phyloP scores from a whole-genome alignment of 495 filamentous ascomycete genomes.

The Aspergillus bridgeri region DNA sequence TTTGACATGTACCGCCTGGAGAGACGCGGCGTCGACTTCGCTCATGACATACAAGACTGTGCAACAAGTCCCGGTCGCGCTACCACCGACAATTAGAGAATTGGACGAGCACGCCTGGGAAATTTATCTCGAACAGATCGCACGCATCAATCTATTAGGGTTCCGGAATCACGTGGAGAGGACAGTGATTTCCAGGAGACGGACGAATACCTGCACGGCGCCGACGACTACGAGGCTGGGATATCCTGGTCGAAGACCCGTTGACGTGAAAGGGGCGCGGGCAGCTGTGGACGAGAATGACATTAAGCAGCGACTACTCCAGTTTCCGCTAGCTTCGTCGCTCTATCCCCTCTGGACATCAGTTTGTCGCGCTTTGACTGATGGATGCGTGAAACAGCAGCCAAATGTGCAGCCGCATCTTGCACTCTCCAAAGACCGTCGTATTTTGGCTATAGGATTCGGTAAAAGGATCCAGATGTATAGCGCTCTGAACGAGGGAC shows the following conservation, averaged over 20 bases:
- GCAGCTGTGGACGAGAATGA: conserved; percentile 6
- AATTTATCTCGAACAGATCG: conserved; percentile 12
- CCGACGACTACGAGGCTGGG: conserved; percentile 1
- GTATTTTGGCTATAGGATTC: conserved; percentile 15
- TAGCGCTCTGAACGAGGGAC: neutral
- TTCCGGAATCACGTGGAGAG: conserved; percentile 9
- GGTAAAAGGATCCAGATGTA: conserved; percentile 21
- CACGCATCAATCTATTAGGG: conserved; percentile 12
- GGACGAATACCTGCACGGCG: conserved; percentile 6
- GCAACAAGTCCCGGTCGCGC: conserved; percentile 10
- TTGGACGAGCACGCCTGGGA: conserved; percentile 16
- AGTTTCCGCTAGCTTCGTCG: conserved; percentile 10
- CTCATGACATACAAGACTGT: conserved; percentile 14
- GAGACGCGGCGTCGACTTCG: conserved; percentile 16
- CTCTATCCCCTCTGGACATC: conserved; percentile 18
- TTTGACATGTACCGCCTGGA: conserved; percentile 15
- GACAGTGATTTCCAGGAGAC: neutral
- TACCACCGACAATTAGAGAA: conserved; percentile 10
- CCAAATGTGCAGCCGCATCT: conserved; percentile 11
- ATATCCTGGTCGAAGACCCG: conserved; percentile 9
- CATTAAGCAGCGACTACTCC: neutral
- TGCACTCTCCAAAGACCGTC: conserved; percentile 12
- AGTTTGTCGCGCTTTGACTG: conserved; percentile 11
- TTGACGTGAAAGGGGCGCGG: conserved; percentile 12
- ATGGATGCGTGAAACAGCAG: conserved; percentile 11